Evolutionary conservation across 306 rosid species (phyloP).

Genomic region (Corylus americana): DNA sequence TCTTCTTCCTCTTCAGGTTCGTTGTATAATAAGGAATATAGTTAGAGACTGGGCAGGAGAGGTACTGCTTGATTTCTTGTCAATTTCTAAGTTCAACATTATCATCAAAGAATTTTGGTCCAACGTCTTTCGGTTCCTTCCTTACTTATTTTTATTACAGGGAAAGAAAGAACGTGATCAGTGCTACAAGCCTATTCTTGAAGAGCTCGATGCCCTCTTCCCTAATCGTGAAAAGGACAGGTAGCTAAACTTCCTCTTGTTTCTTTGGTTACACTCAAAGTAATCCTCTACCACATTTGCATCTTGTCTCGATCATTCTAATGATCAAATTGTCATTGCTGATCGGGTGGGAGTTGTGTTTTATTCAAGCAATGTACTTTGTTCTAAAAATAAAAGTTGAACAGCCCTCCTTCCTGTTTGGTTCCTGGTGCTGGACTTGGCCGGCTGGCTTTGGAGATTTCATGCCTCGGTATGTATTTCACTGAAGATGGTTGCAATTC

Average conservation of each 20-base stretch:
- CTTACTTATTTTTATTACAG: slow-evolving; percentile 41
- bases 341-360: neutral
- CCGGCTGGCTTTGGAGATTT: slow-evolving; percentile 90
- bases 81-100: slow-evolving; percentile 5
- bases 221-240: slow-evolving; percentile 63
- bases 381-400: slow-evolving; percentile 31
- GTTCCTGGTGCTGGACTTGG: slow-evolving; percentile 99
- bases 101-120: slow-evolving; percentile 16
- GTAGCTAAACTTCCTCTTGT: slow-evolving; percentile 36
- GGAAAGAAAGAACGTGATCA: slow-evolving; percentile 94
- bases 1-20: slow-evolving; percentile 57
- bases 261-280: neutral
- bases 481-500: slow-evolving; percentile 10
- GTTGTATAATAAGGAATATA: slow-evolving; percentile 82
- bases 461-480: slow-evolving; percentile 65
- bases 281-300: slow-evolving; percentile 19
- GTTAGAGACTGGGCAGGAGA: slow-evolving; percentile 97
- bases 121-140: slow-evolving; percentile 6
- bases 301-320: slow-evolving; percentile 18
- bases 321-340: neutral
- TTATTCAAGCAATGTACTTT: slow-evolving; percentile 9
- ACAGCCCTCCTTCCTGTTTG: slow-evolving; percentile 96
- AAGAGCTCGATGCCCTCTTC: slow-evolving; percentile 75
- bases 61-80: slow-evolving; percentile 44
- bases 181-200: slow-evolving; percentile 92